A percentile compares a stretch with the other conserved stretches of the same genome.
Conservation (phyloP, 345 rosid genomes). For the Populus euphratica region DNA sequence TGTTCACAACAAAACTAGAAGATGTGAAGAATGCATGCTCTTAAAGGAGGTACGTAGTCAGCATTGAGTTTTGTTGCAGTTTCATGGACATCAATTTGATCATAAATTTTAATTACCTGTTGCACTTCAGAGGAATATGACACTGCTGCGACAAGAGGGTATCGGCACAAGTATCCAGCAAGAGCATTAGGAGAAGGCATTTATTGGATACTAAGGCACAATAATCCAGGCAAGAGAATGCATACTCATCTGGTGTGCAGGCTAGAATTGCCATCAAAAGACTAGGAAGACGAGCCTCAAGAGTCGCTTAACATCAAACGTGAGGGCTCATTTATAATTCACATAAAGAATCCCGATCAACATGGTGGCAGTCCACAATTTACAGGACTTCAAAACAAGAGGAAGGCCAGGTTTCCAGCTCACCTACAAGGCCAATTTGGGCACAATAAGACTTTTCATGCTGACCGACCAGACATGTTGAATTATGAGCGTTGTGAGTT, state of each 20-base stretch:
- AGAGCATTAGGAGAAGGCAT: slow-evolving; percentile 75
- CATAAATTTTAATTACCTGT: not conserved
- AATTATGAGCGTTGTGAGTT: slow-evolving; percentile 75
- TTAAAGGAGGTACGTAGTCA: slow-evolving; percentile 46
- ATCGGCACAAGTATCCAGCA: slow-evolving; percentile 40
- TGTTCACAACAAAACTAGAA: slow-evolving; percentile 58
- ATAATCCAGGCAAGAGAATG: slow-evolving; percentile 31
- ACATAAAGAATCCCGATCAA: slow-evolving; percentile 61
- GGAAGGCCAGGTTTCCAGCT: slow-evolving; percentile 63
- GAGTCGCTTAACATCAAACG: slow-evolving; percentile 59
- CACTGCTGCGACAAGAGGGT: slow-evolving; percentile 58
- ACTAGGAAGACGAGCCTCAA: slow-evolving; percentile 49
- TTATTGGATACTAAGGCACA: slow-evolving; percentile 65
- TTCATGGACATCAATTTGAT: not conserved
- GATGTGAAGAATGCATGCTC: slow-evolving; percentile 43
- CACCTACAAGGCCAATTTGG: slow-evolving; percentile 60
- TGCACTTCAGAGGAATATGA: slow-evolving; percentile 58
- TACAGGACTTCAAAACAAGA: slow-evolving; percentile 55
- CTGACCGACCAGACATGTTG: slow-evolving; percentile 67
- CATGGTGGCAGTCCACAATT: slow-evolving; percentile 29
- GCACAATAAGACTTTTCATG: slow-evolving; percentile 38
- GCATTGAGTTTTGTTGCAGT: too few species aligned
- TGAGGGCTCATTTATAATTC: slow-evolving; percentile 65
- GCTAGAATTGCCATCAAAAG: slow-evolving; percentile 54
- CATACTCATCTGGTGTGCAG: slow-evolving; percentile 72